Base-by-base conservation (phyloP, 805 yeast genomes). In the Lachancea fermentati region DNA sequence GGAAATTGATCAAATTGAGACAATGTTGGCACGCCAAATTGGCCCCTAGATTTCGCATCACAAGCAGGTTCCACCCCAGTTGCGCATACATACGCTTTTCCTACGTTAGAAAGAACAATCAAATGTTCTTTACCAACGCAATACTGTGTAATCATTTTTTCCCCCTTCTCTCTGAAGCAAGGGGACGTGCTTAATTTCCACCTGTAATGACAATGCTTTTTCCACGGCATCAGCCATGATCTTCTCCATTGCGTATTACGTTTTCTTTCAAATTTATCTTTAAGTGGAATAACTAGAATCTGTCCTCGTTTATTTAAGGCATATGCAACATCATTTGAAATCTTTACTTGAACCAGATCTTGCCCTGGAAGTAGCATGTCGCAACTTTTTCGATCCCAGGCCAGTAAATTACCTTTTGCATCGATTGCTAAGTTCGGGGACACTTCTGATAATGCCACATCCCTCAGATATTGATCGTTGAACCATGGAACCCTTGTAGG, bases 1-100 rank as follows among this genome's bases (percentile, higher is more conserved):
- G 88, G 85, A 0, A 76, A 71, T 4, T 60, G 47, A 43, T 74
- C 76, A 52, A 78, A 78, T 42, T 85, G 89, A 1, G 95, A 77
- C 47, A 69, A 75, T 11, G 66, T 62, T 1, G 95, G 93, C 12
- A 86, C 60, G 14, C 97, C 97, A 62, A 75, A 85, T 63, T 93
- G 97, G 3, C 97, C 97, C 18, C 71, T 67, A 17, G 73, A 64
- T 34, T 71, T 71, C 4, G 67, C 62, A n/a, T 65, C 57, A 9
- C 39, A 37, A 1, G 49, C 33, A 3, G 42, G 48, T 11, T 54
- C 48, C 2, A 61, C 45, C 1, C 83, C 83, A 0, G 94, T 78
- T 12, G 85, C 73, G 8, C 78, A 67, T 1, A 85, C 67, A 48
- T 71, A 81, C 0, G 85, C 79, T 25, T 76, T 68, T 1, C 89